These are phyloP conservation scores for Prillingera fragicola DNA, from an alignment of 1,284 basidiomycete species.

Conservation along the genomic window DNA sequence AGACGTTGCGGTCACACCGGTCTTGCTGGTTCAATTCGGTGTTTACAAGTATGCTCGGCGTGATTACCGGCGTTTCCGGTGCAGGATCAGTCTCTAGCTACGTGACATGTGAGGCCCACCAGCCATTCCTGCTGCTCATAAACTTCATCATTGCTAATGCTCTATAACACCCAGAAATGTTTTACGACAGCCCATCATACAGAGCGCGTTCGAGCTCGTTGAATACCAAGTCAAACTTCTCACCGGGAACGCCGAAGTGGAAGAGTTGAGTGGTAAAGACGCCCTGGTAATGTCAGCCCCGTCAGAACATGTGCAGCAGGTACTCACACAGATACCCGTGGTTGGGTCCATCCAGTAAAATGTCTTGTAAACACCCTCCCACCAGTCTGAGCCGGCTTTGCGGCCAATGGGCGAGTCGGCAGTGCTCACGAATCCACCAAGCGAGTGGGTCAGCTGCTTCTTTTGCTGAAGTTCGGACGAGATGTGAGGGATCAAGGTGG, in stretches of 20 bases:
- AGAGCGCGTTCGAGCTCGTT: conserved; percentile 29
- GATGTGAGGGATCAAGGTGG: conserved; percentile 9
- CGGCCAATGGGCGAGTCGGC: conserved; percentile 19
- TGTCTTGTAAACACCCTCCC: conserved; percentile 32
- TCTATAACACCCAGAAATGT: not conserved
- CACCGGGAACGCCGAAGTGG: conserved; percentile 5
- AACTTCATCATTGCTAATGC: no score
- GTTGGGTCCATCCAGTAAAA: conserved; percentile 35
- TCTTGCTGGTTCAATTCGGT: no score
- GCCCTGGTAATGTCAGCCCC: conserved; percentile 8
- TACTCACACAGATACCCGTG: conserved; percentile 29
- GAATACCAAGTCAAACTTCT: conserved; percentile 18
- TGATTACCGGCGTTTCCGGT: no score
- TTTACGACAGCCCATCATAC: conserved; percentile 25
- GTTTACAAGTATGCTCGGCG: no score
- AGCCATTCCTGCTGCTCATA: no score
- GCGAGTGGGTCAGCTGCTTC: conserved; percentile 14
- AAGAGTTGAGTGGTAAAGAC: conserved; percentile 24
- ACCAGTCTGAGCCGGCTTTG: conserved; percentile 21
- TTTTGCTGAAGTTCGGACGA: not conserved
- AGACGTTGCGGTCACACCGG: no score
- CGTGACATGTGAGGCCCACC: no score
- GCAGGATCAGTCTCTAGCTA: no score
- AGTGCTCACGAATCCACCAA: conserved; percentile 15
- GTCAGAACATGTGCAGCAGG: no score